Evolutionary conservation across 371 early-diverging fungal species (phyloP).

Genomic region (Phascolomyces articulosus): DNA sequence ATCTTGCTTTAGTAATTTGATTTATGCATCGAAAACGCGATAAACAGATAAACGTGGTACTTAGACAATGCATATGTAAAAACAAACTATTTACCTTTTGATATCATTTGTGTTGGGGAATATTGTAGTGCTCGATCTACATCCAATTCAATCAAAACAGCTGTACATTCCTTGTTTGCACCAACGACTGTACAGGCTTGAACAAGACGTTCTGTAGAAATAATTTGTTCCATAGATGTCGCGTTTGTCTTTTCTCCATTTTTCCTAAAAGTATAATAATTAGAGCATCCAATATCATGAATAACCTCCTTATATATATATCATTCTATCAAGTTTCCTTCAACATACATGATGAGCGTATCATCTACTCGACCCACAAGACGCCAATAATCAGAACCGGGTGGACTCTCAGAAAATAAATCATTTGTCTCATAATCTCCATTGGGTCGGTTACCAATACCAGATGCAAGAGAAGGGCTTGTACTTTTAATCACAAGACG

Average conservation of each 20-base stretch:
- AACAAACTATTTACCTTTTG: too few relatives aligned
- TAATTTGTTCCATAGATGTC: constrained; percentile 30
- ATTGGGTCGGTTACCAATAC: constrained; percentile 24
- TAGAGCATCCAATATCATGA: too few relatives aligned
- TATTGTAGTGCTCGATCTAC: neutral
- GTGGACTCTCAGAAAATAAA: constrained; percentile 17
- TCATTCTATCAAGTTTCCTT: too few relatives aligned
- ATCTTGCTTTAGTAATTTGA: too few relatives aligned
- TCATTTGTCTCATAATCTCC: too few relatives aligned
- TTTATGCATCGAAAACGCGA: neutral
- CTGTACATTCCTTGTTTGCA: constrained; percentile 24
- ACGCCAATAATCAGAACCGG: constrained; percentile 14
- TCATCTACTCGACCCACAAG: constrained; percentile 37
- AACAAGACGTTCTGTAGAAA: constrained; percentile 23
- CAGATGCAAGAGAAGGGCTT: constrained; percentile 15
- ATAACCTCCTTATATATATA: too few relatives aligned
- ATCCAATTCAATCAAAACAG: constrained; percentile 25
- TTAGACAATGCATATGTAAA: too few relatives aligned
- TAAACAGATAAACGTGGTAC: too few relatives aligned
- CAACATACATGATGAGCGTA: constrained; percentile 25
- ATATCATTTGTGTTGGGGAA: neutral
- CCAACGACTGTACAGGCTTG: constrained; percentile 28
- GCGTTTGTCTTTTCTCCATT: constrained; percentile 51
- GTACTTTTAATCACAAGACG: constrained; percentile 9
- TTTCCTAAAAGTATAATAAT: constrained; percentile 20